Conservation (phyloP, 768 basidiomycete species). For the Panellus pusillus region DNA sequence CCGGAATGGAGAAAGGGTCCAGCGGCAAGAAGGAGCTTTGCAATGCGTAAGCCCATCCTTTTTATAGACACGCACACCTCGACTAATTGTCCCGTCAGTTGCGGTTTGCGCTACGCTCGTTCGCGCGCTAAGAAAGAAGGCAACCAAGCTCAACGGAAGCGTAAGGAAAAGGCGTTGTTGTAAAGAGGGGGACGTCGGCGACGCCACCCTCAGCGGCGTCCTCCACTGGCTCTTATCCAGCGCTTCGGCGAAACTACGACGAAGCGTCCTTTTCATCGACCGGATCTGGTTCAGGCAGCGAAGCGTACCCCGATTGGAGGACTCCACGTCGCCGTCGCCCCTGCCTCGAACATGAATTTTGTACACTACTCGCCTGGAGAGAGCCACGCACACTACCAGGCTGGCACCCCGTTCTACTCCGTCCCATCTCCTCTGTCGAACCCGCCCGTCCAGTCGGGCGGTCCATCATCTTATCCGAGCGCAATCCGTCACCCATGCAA, state of each 20-base stretch:
- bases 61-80: constrained; percentile 9
- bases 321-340: constrained; percentile 69
- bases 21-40: constrained; percentile 90
- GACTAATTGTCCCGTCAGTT: constrained; percentile 41
- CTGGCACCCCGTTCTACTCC: constrained; percentile 40
- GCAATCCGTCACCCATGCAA: constrained; percentile 38
- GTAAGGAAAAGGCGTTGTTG: constrained; percentile 54
- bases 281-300: constrained; percentile 58
- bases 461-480: constrained; percentile 32
- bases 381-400: constrained; percentile 36
- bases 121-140: constrained; percentile 89
- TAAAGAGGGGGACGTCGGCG: constrained; percentile 42
- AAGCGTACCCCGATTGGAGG: constrained; percentile 50
- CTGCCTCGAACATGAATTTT: constrained; percentile 53
- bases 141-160: constrained; percentile 52
- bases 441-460: constrained; percentile 34
- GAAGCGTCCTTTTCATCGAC: constrained; percentile 51
- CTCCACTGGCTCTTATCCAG: constrained; percentile 37
- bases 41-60: constrained; percentile 70
- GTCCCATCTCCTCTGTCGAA: constrained; percentile 54
- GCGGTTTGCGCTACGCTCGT: constrained; percentile 83
- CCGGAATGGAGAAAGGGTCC: constrained; percentile 91
- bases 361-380: constrained; percentile 52
- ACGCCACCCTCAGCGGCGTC: constrained; percentile 39
- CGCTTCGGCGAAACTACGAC: constrained; percentile 50